These are phyloP conservation scores for Penicillium glabrum DNA, from an alignment of 2,329 filamentous ascomycete species.

Conservation along the genomic window DNA sequence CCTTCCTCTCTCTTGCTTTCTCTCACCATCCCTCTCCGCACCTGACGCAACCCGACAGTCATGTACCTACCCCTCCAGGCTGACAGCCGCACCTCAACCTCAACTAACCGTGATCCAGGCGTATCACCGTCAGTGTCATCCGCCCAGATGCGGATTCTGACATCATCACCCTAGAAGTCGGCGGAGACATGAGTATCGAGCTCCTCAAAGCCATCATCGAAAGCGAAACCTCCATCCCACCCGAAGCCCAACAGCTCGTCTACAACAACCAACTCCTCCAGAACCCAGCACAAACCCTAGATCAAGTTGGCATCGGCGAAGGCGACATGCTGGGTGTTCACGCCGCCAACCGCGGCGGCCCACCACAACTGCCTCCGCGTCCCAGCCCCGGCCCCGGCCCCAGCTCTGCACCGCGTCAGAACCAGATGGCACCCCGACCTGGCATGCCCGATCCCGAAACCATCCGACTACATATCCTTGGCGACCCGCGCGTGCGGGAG, in stretches of 20 bases:
- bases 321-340: slow-evolving; percentile 92
- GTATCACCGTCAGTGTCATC: slow-evolving; percentile 82
- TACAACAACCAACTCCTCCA: slow-evolving; percentile 81
- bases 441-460: slow-evolving; percentile 68
- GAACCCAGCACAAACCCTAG: slow-evolving; percentile 76
- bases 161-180: slow-evolving; percentile 78
- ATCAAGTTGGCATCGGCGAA: slow-evolving; percentile 76
- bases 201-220: slow-evolving; percentile 86
- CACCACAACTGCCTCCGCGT: slow-evolving; percentile 26
- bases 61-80: slow-evolving; percentile 1
- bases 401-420: slow-evolving; percentile 30
- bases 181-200: slow-evolving; percentile 76
- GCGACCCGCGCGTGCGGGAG: slow-evolving; percentile 70
- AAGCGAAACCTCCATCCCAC: slow-evolving; percentile 74
- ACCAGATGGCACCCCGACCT: slow-evolving; percentile 26
- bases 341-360: slow-evolving; percentile 48
- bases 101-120: slow-evolving; percentile 55
- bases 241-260: slow-evolving; percentile 77
- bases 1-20: background rate
- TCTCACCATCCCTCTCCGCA: background rate
- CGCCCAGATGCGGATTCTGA: slow-evolving; percentile 72
- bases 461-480: slow-evolving; percentile 77
- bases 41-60: background rate
- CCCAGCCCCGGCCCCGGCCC: slow-evolving; percentile 24
- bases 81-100: background rate